These are phyloP conservation scores for Aspergillus transmontanensis DNA, from an alignment of 2,329 filamentous ascomycete species.

Conservation along the genomic window DNA sequence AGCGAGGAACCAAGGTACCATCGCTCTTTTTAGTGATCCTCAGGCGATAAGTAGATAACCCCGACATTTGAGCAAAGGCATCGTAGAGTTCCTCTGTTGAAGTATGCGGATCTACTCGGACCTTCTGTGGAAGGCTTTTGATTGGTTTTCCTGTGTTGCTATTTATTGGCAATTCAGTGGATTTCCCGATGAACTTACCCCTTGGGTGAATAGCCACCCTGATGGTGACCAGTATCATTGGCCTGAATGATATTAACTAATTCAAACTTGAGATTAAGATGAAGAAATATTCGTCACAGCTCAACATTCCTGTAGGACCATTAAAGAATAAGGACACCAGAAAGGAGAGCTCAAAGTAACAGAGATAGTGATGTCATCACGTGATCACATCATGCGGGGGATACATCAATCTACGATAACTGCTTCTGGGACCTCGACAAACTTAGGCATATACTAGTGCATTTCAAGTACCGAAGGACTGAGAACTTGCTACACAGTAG, in stretches of 20 bases:
- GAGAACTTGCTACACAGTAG: too few relatives aligned
- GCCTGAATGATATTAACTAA: background rate
- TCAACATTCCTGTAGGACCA: background rate
- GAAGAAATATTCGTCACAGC: background rate
- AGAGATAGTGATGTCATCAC: background rate
- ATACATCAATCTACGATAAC: background rate
- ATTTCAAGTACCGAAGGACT: too few relatives aligned
- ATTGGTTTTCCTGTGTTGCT: conserved; percentile 58
- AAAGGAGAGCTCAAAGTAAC: background rate
- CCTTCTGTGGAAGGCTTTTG: conserved; percentile 59
- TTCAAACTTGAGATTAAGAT: background rate
- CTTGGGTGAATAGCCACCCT: background rate
- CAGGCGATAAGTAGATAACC: conserved; percentile 60
- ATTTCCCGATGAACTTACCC: background rate
- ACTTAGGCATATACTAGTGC: background rate
- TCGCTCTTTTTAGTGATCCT: conserved; percentile 67
- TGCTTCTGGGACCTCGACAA: background rate
- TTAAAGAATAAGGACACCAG: background rate
- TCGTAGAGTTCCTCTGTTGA: conserved; percentile 60
- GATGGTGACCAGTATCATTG: background rate
- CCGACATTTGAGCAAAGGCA: conserved; percentile 56
- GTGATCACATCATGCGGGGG: background rate
- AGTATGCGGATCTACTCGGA: conserved; percentile 54
- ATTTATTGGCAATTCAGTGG: background rate
- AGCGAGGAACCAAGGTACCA: conserved; percentile 59